These are phyloP conservation scores for Arxiozyma slooffiae DNA, from an alignment of 1,139 yeast genomes.

Conservation along the genomic window DNA sequence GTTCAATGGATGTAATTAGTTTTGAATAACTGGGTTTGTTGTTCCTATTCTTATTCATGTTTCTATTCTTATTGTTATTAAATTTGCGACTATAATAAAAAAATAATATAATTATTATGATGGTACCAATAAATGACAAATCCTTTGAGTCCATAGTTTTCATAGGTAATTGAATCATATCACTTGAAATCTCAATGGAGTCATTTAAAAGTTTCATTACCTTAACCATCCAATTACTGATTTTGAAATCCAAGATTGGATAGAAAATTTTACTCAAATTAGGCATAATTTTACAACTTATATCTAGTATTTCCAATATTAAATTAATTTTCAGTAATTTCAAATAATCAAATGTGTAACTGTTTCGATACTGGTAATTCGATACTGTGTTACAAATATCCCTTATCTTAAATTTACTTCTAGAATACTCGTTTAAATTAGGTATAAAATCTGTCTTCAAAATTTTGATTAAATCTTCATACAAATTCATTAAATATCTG, in stretches of 20 bases:
- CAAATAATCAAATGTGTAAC: not conserved
- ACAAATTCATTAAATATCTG: not conserved
- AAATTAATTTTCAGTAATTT: not conserved
- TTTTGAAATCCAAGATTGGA: slow-evolving; percentile 1
- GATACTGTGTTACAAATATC: not conserved
- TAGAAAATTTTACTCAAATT: not conserved
- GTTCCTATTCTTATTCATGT: not conserved
- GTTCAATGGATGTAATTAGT: not conserved
- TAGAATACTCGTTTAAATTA: not conserved
- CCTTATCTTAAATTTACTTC: not conserved
- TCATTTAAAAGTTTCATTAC: not conserved
- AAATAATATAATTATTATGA: not conserved
- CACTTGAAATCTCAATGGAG: not conserved
- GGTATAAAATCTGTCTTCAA: not conserved
- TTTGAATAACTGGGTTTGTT: not conserved
- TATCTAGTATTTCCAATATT: not conserved
- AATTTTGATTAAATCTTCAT: slow-evolving; percentile 1
- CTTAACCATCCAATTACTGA: not conserved
- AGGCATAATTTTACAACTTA: not conserved
- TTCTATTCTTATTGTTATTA: too few species aligned
- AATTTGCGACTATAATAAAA: not conserved
- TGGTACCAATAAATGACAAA: not conserved
- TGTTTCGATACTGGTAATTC: not conserved
- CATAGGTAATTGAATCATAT: not conserved
- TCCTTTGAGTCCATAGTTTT: not conserved